Base-by-base conservation (phyloP, 371 early-diverging fungal genomes). In the Capillidium rhysosporum region DNA sequence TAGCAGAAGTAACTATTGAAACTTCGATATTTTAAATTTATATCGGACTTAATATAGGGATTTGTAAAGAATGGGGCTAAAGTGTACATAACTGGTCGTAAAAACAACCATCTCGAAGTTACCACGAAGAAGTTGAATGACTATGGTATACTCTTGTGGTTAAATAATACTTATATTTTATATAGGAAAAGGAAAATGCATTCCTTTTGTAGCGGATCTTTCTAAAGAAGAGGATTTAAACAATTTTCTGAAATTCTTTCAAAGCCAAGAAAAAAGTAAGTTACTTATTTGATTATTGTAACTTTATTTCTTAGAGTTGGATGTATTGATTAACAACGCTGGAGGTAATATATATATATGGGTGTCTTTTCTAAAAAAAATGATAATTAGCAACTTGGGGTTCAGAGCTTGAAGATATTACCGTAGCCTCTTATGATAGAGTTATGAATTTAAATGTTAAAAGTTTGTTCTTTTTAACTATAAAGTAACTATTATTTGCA, bases 361-460 rank as follows among this genome's bases (percentile, higher is more conserved):
- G 1, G 25, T 3, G 21, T 57, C 16, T 21, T 1, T 29, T 26
- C 5, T 28, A 12, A 14, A 28, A 40, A 39, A 26, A n/a, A 23
- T 38, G 21, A 14, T 51, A 21, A 43, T 30, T 43, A 39, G 24
- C 25, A 2, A 57, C 60, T 58, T 84, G 82, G 81, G 80, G 73
- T 40, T 75, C 70, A 12, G 60, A 71, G 10, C 40, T 83, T 1
- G 79, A 71, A 40, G 24, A 46, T 51, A 12, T 55, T n/a, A 14
- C n/a, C 1, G 24, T 24, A 10, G 25, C 25, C 4, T 21, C 31
- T 18, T 48, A 49, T 21, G 23, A 52, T 20, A 2, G 45, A 30
- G 75, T 88, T 40, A 75, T 95, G 75, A 85, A 82, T 45, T 69
- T 95, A 46, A 93, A 94, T 62, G 70, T 92, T 21, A 86, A 84